Evolutionary conservation across 192 early-diverging fungal genomes (phyloP), one percentile per base, ranked within the genome.

Genomic region (Coemansia sp.): DNA sequence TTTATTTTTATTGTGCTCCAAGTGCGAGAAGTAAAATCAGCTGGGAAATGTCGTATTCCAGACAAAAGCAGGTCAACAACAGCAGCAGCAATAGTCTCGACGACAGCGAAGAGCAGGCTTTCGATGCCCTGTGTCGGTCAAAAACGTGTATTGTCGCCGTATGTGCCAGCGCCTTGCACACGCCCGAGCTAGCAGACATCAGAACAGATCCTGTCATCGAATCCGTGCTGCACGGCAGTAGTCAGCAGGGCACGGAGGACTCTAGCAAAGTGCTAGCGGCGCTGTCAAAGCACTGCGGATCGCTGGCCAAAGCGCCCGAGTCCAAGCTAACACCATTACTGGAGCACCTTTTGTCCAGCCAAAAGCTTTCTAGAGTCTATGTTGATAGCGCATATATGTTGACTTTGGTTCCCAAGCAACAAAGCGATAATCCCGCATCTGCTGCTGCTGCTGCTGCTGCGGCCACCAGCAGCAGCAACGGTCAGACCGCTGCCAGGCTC

Each of bases 241-340:
- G 17, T 7, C 18, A 2, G 39, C 17, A 38, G 54, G 11, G 17
- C 5, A 39, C 15, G 5, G 36, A 41, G 33, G 37, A 22, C 9
- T 59, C 55, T 28, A 56, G 65, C 37, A 48, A 48, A 15, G 45
- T 48, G 45, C 45, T 48, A 15, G 14, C 45, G 14, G 56, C 48
- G n/a, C 72, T 81, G 33, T 81, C 79, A 20, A 73, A 38, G 41
- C 61, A 64, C 18, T 73, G 74, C 43, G 79, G 79, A 2, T n/a
- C 37, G 5, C 18, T 77, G 18, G 55, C 71, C 20, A 61, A 56
- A 4, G 68, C 60, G 11, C 65, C 58, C 17, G 45, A 32, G 28
- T 60, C 71, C 15, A 14, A 45, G 2, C 12, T 82, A 17, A 37
- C 36, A 12, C 62, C 56, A 8, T 51, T 82, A 33, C 17, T 76